A percentile compares a stretch with the other conserved stretches of the same genome.
Evolutionary conservation across 192 early-diverging fungal genomes (phyloP).

Genomic region (Neocallimastix lanati): DNA sequence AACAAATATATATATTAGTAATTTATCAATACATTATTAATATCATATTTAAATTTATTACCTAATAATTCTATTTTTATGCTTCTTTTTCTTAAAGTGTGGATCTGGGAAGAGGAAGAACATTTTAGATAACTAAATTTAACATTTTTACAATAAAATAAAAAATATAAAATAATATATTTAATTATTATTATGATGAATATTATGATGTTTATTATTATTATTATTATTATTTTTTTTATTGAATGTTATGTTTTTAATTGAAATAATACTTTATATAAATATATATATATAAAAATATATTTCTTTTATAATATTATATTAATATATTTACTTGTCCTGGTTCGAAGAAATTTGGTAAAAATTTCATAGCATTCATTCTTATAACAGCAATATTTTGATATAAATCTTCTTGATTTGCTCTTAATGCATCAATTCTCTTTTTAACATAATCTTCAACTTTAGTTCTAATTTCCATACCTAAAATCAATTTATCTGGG

Average conservation of each 20-base stretch:
- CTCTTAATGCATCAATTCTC: slow-evolving; percentile 69
- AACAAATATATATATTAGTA: too few species aligned
- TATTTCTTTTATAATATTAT: too few species aligned
- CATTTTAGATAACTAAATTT: slow-evolving; percentile 62
- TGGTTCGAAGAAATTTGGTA: slow-evolving; percentile 94
- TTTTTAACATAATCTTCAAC: slow-evolving; percentile 82
- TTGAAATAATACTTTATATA: too few species aligned
- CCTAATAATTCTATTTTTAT: slow-evolving; percentile 93
- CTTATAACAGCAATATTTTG: slow-evolving; percentile 93
- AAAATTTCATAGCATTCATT: slow-evolving; percentile 98
- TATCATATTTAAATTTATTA: slow-evolving; percentile 2
- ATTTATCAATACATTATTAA: too few species aligned
- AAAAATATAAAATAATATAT: too few species aligned
- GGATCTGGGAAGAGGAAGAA: slow-evolving; percentile 99
- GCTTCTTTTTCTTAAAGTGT: slow-evolving; percentile 96
- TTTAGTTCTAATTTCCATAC: slow-evolving; percentile 97
- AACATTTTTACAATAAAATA: too few species aligned
- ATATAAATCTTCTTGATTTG: slow-evolving; percentile 52
- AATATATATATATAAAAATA: too few species aligned
- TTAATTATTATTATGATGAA: not conserved
- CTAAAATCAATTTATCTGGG: slow-evolving; percentile 82
- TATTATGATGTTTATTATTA: too few species aligned
- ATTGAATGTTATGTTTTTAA: too few species aligned
- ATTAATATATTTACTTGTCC: slow-evolving; percentile 49
- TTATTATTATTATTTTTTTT: too few species aligned